Evolutionary conservation across 2,329 filamentous ascomycete species (phyloP), one percentile per base, ranked within the genome.

Genomic region (Hypoxylon sp.): DNA sequence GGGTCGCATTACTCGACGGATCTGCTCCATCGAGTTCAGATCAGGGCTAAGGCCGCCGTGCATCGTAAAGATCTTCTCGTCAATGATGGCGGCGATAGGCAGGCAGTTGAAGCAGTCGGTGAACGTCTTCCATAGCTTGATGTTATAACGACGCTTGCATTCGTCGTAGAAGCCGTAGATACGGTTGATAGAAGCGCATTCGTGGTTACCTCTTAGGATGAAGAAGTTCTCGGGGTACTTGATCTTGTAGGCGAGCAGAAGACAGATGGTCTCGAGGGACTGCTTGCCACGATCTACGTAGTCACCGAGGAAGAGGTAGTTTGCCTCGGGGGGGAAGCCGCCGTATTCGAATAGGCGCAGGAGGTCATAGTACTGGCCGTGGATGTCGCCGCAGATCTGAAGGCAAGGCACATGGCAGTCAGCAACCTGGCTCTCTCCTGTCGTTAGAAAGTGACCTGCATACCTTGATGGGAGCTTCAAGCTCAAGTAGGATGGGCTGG

Each of bases 201-300:
- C 95, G 83, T 99, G 95, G 83, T 99, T 99, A 64, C 95, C 95
- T 68, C 95, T 92, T 58, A 99, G 87, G 67, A 99, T 90, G 83
- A 99, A 99, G 82, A 99, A 98, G 83, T 99, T 99, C 81, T 99
- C 95, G 45, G 95, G 95, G 76, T 97, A 98, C 82, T 98, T 98
- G 86, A 99, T 96, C 87, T 99, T 99, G 87, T 98, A 99, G 63
- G 92, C 92, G 48, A 99, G 86, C 55, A 99, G 85, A 64, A 99
- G 83, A 81, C 92, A 97, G 78, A 99, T 98, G 67, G 95, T 98
- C 83, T 99, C 95, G 51, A 99, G 88, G 31, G 94, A 97, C 80
- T 99, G 95, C 84, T 99, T 98, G 81, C 95, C 95, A 81, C 95
- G 89, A 77, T 99, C 95, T 71, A 99, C 95, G 73, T 99, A 99